phyloP scores from a whole-genome alignment of 768 basidiomycete genomes.

The Rossbeevera mucosa region DNA sequence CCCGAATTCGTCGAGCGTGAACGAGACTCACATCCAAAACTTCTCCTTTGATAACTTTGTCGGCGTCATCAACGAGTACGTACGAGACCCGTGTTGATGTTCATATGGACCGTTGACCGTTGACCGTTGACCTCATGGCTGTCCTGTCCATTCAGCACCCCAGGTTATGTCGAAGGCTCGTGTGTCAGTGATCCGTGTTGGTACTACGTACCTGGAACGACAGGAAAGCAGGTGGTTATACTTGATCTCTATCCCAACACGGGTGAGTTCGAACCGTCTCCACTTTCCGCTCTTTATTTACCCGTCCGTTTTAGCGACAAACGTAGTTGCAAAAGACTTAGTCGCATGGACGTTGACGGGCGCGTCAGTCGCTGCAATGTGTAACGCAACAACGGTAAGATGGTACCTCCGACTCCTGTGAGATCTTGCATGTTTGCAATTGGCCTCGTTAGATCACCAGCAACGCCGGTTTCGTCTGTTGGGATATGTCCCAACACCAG shows the following conservation, averaged over 20 bases:
- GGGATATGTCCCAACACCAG: constrained; percentile 39
- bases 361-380: constrained; percentile 47
- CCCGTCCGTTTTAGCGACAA: constrained; percentile 24
- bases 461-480: constrained; percentile 49
- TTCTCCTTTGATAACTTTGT: constrained; percentile 52
- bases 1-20: constrained; percentile 41
- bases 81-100: not conserved
- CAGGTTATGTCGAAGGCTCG: constrained; percentile 51
- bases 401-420: not conserved
- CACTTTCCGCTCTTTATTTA: no score
- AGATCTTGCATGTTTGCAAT: not conserved
- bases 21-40: constrained; percentile 54
- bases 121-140: not conserved
- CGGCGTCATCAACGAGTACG: constrained; percentile 47
- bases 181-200: constrained; percentile 60
- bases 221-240: constrained; percentile 55
- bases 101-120: no score
- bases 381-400: constrained; percentile 44
- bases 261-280: constrained; percentile 25
- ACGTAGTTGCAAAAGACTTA: constrained; percentile 48
- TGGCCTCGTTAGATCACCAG: constrained; percentile 34
- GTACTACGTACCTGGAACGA: constrained; percentile 51
- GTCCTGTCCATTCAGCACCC: constrained; percentile 18
- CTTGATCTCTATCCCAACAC: constrained; percentile 57
- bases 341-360: constrained; percentile 43